Conservation (phyloP, 2,329 filamentous ascomycete genomes). For the Sarocladium kiliense region DNA sequence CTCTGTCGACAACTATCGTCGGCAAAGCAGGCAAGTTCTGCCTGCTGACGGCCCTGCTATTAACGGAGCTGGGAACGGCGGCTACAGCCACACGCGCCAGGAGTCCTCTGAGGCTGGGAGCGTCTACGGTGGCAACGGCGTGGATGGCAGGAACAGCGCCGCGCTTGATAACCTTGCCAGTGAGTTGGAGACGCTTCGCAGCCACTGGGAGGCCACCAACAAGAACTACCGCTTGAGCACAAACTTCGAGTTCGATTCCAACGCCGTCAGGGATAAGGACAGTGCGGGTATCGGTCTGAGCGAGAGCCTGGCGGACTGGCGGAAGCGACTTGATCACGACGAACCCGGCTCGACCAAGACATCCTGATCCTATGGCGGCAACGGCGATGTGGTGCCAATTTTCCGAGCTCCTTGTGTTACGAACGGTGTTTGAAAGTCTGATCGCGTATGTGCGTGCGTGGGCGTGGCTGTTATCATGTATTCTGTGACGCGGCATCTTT, state of each 20-base stretch:
- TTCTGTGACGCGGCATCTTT: constrained; percentile 8
- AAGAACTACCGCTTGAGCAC: constrained; percentile 90
- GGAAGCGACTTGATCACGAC: constrained; percentile 64
- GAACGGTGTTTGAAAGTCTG: not conserved
- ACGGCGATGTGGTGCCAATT: too few relatives aligned
- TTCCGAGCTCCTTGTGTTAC: not conserved
- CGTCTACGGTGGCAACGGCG: constrained; percentile 47
- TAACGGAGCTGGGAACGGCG: constrained; percentile 32
- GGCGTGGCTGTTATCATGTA: constrained; percentile 5
- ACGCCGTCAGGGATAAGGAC: constrained; percentile 37
- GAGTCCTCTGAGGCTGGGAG: constrained; percentile 59
- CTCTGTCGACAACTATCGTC: constrained; percentile 90
- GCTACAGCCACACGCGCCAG: constrained; percentile 41
- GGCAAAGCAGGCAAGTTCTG: constrained; percentile 58
- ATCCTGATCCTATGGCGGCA: not conserved
- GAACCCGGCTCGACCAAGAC: constrained; percentile 20
- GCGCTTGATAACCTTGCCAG: constrained; percentile 87
- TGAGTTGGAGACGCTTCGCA: constrained; percentile 85
- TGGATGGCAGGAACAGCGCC: constrained; percentile 50
- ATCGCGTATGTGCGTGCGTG: not conserved
- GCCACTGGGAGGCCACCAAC: constrained; percentile 93
- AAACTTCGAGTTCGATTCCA: constrained; percentile 76
- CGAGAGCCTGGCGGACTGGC: constrained; percentile 73
- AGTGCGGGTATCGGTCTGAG: constrained; percentile 47
- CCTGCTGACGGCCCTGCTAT: constrained; percentile 25